phyloP scores from a whole-genome alignment of 1,284 basidiomycete genomes.

The Boletus coffeatus region DNA sequence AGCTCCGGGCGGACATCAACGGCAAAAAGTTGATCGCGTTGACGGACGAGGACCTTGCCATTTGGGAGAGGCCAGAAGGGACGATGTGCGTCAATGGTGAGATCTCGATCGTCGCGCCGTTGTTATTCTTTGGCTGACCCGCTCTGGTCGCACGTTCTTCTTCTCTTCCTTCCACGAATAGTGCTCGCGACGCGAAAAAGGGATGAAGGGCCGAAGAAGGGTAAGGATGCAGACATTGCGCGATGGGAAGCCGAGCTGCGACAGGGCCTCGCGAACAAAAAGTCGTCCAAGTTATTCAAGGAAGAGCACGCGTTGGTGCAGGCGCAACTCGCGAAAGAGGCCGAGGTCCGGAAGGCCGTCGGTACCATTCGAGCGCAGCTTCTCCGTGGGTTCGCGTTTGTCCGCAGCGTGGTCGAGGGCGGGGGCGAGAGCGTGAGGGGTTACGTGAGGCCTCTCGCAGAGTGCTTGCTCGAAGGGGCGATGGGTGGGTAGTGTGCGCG shows the following conservation, averaged over 20 bases:
- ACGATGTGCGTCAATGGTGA: constrained; percentile 74
- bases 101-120: constrained; percentile 13
- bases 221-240: constrained; percentile 82
- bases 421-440: constrained; percentile 43
- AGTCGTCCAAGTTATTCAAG: constrained; percentile 59
- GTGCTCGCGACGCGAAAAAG: constrained; percentile 61
- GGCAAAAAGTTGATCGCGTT: constrained; percentile 53
- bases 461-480: constrained; percentile 61
- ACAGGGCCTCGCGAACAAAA: constrained; percentile 77
- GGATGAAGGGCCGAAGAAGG: constrained; percentile 56
- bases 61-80: constrained; percentile 83
- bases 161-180: constrained; percentile 23
- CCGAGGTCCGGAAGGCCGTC: constrained; percentile 58
- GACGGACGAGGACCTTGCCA: constrained; percentile 68
- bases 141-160: not conserved
- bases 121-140: not conserved
- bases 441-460: constrained; percentile 54
- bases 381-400: constrained; percentile 61
- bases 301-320: constrained; percentile 77
- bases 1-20: constrained; percentile 61
- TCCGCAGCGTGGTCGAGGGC: constrained; percentile 50
- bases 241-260: constrained; percentile 95
- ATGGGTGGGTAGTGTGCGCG: constrained; percentile 47
- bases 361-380: constrained; percentile 48
- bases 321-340: constrained; percentile 78